Percentiles rank a stretch among this genome's conserved stretches.
phyloP scores from a whole-genome alignment of 331 rosid species.

The Quercus tomentella region DNA sequence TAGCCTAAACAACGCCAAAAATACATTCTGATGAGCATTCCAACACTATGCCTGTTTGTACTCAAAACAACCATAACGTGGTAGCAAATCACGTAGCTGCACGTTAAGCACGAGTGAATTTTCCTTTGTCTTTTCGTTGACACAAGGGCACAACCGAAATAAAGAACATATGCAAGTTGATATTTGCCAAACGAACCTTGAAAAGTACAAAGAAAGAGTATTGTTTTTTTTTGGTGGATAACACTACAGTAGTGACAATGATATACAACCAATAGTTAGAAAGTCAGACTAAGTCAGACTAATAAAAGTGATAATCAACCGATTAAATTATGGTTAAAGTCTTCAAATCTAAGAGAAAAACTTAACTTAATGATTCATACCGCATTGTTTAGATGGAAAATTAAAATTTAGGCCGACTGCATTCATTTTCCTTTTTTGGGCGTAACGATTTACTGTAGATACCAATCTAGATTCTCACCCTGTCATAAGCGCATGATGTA shows the following conservation, averaged over 20 bases:
- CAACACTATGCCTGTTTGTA: background rate
- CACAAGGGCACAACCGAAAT: slow-evolving; percentile 7
- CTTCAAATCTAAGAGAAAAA: background rate
- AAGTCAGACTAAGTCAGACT: slow-evolving; percentile 28
- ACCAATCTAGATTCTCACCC: slow-evolving; percentile 10
- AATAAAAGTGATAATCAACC: background rate
- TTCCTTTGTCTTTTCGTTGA: slow-evolving; percentile 27
- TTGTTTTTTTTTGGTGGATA: slow-evolving; percentile 1
- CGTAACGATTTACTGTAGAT: background rate
- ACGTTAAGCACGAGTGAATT: slow-evolving; percentile 5
- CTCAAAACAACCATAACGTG: slow-evolving; percentile 3
- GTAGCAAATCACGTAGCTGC: slow-evolving; percentile 17
- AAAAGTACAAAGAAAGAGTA: too few species aligned
- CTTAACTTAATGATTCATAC: background rate
- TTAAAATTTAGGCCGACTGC: background rate
- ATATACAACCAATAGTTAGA: slow-evolving; percentile 25
- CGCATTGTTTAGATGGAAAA: background rate
- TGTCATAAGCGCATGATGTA: slow-evolving; percentile 15
- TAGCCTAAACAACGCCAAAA: too few species aligned
- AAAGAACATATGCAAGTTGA: background rate
- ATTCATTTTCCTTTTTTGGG: background rate
- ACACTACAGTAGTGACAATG: slow-evolving; percentile 28
- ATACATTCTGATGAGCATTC: background rate
- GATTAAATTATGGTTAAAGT: slow-evolving; percentile 8
- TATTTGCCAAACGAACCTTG: too few species aligned